A percentile compares a stretch with the other conserved stretches of the same genome.
These are phyloP conservation scores for Thalassiosira mediterranea DNA, from an alignment of 352 stramenopile species.

Conservation along the genomic window DNA sequence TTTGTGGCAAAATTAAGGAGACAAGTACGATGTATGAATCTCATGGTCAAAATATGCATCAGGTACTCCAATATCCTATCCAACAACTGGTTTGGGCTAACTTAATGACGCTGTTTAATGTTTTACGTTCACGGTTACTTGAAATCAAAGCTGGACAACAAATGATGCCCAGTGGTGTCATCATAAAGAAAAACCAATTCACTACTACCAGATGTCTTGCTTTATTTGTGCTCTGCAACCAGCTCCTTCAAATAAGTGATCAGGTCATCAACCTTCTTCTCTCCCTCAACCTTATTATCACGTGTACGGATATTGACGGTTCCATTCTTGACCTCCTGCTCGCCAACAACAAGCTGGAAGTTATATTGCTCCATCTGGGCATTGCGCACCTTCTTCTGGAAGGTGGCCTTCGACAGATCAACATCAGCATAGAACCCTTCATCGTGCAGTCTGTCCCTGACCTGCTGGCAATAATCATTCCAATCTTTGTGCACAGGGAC, in stretches of 20 bases:
- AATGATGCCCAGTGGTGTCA: no score
- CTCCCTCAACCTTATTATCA: constrained; percentile 92
- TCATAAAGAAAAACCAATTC: no score
- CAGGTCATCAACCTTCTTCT: constrained; percentile 93
- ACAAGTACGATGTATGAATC: no score
- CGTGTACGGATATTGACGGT: constrained; percentile 93
- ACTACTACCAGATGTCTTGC: no score
- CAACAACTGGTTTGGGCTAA: no score
- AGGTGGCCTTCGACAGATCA: constrained; percentile 92
- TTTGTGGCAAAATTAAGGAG: no score
- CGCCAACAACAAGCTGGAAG: constrained; percentile 97
- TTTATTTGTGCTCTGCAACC: constrained; percentile 65
- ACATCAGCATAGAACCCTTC: constrained; percentile 96
- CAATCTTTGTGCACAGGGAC: constrained; percentile 93
- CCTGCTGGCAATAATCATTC: constrained; percentile 93
- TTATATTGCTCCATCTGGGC: constrained; percentile 97
- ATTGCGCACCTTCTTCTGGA: constrained; percentile 98
- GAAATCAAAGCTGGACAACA: no score
- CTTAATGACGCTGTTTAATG: no score
- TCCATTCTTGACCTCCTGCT: constrained; percentile 89
- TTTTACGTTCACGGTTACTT: no score
- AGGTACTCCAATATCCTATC: no score
- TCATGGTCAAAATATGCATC: no score
- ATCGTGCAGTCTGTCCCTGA: constrained; percentile 90
- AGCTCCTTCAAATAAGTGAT: constrained; percentile 92